phyloP scores from a whole-genome alignment of 306 rosid species.

The Lagenaria siceraria region DNA sequence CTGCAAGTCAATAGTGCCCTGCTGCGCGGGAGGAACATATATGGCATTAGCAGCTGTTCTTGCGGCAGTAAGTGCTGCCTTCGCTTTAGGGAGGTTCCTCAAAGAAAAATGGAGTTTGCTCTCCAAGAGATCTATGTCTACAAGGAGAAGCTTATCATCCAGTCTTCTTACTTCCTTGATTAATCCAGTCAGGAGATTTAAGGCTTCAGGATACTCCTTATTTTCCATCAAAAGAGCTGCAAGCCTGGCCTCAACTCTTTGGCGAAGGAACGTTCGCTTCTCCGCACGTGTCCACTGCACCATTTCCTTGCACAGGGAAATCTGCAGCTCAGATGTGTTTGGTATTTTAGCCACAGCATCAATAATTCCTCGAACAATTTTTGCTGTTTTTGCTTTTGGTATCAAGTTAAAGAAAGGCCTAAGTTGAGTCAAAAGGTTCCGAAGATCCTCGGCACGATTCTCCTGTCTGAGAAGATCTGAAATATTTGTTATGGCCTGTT shows the following conservation, averaged over 20 bases:
- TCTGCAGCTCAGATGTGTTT: constrained; percentile 73
- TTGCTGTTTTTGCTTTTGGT: constrained; percentile 92
- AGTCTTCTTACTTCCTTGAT: constrained; percentile 94
- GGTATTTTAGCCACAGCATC: constrained; percentile 89
- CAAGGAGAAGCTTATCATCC: constrained; percentile 94
- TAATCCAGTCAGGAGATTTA: constrained; percentile 63
- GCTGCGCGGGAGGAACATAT: constrained; percentile 96
- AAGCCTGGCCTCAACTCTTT: constrained; percentile 90
- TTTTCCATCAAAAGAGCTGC: constrained; percentile 86
- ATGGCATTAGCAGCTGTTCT: constrained; percentile 95
- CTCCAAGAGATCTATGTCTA: constrained; percentile 89
- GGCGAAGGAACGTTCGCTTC: constrained; percentile 84
- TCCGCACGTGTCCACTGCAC: constrained; percentile 89
- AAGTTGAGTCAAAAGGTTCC: constrained; percentile 74
- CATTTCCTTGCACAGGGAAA: constrained; percentile 83
- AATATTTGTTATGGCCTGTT: constrained; percentile 67
- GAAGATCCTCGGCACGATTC: constrained; percentile 80
- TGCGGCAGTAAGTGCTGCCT: constrained; percentile 93
- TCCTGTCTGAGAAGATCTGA: constrained; percentile 71
- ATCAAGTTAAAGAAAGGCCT: constrained; percentile 91
- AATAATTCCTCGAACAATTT: constrained; percentile 74
- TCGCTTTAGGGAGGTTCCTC: constrained; percentile 93
- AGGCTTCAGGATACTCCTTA: constrained; percentile 82
- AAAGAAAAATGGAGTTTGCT: constrained; percentile 84
- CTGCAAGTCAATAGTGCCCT: constrained; percentile 87